A percentile compares a stretch with the other conserved stretches of the same genome.
Conservation (phyloP, 768 basidiomycete genomes). For the Cyathus striatus region DNA sequence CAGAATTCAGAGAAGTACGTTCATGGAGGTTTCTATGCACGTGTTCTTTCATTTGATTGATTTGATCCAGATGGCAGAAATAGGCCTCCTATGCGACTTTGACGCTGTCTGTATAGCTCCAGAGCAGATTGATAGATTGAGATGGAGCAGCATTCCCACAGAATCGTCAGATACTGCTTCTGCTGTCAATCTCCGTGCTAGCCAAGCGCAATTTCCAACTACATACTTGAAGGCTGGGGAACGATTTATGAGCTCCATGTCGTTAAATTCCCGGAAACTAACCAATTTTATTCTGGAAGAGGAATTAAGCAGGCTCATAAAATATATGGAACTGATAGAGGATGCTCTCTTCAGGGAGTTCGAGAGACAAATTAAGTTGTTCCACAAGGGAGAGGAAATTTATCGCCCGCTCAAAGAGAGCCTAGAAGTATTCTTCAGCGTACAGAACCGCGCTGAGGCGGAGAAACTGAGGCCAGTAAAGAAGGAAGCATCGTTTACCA, state of each 20-base stretch:
- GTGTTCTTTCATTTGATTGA: slow-evolving; percentile 3
- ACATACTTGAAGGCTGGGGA: slow-evolving; percentile 20
- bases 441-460: no score
- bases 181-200: slow-evolving; percentile 25
- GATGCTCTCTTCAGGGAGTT: slow-evolving; percentile 26
- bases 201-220: slow-evolving; percentile 34
- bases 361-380: no score
- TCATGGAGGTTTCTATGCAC: not conserved
- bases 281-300: slow-evolving; percentile 25
- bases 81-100: slow-evolving; percentile 34
- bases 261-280: slow-evolving; percentile 27
- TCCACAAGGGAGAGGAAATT: no score
- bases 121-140: slow-evolving; percentile 29
- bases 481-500: no score
- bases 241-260: slow-evolving; percentile 30
- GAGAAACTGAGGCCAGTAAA: no score
- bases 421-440: no score
- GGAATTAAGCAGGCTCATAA: slow-evolving; percentile 24
- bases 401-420: no score
- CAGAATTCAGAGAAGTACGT: slow-evolving; percentile 36
- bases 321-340: slow-evolving; percentile 35
- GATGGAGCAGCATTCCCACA: slow-evolving; percentile 23
- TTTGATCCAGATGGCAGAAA: slow-evolving; percentile 30
- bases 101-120: slow-evolving; percentile 38
- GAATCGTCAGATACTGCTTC: slow-evolving; percentile 15